phyloP scores from a whole-genome alignment of 305 asterid genomes.

The Fraxinus velutina region DNA sequence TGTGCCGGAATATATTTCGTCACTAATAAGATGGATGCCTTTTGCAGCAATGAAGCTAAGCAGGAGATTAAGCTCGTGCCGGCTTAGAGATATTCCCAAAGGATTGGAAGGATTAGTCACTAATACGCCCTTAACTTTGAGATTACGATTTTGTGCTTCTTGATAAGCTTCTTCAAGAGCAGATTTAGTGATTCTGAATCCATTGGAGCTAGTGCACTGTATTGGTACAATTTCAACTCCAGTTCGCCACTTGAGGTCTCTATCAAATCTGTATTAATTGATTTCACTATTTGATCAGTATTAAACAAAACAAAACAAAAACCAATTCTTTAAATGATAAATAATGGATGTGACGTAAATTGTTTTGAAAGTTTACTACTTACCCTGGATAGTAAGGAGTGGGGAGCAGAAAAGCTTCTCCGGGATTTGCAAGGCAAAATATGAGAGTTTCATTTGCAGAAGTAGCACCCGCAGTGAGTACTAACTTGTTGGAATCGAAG shows the following conservation, averaged over 20 bases:
- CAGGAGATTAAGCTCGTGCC: neutral
- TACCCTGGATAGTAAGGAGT: slow-evolving; percentile 14
- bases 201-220: slow-evolving; percentile 7
- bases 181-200: slow-evolving; percentile 10
- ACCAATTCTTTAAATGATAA: neutral
- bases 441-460: slow-evolving; percentile 20
- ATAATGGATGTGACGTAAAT: neutral
- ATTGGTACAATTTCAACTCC: slow-evolving; percentile 9
- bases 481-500: neutral
- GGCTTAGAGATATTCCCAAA: neutral
- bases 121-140: neutral
- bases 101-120: slow-evolving; percentile 2
- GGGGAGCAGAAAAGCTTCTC: slow-evolving; percentile 17
- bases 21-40: slow-evolving; percentile 29
- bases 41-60: slow-evolving; percentile 1
- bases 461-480: slow-evolving; percentile 15
- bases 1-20: slow-evolving; percentile 29
- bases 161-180: slow-evolving; percentile 13
- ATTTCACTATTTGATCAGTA: neutral
- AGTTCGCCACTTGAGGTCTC: slow-evolving; percentile 18
- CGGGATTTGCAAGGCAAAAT: slow-evolving; percentile 3
- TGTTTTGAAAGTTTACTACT: neutral
- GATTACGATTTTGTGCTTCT: neutral
- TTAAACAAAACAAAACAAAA: neutral
- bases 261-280: slow-evolving; percentile 7